Evolutionary conservation across 768 basidiomycete genomes (phyloP), one percentile per base, ranked within the genome.

Genomic region (Lepiota venenata): DNA sequence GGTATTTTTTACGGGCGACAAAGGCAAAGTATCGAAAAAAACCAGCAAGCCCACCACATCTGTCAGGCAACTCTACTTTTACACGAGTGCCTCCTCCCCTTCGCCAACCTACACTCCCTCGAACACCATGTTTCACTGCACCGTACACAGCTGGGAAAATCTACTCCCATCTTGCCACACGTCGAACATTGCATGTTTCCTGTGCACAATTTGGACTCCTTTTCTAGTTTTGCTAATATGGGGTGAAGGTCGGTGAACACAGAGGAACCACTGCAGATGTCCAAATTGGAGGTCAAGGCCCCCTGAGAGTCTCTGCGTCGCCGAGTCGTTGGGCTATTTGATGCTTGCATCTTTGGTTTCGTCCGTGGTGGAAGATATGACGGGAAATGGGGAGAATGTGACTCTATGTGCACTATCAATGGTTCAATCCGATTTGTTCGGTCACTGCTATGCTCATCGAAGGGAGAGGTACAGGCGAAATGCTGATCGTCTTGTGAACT

Each of bases 91-190:
- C 70, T 71, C 57, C 71, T 73, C 21, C 71, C 75, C 15, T 71
- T 73, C 35, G 67, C 63, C 42, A 82, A 54, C 52, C 81, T 69
- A 59, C 81, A 83, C 41, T 74, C 69, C 37, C 82, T 71, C 22
- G 81, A 82, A 58, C 81, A 83, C 81, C 81, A 83, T 65, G 68
- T 74, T n/a, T 73, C 72, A 18, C 68, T 63, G 55, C 82, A 83
- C 39, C 74, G 73, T 6, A 75, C 69, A 60, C 81, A 83, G 9
- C 71, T 70, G 3, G 81, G 82, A 60, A 72, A 83, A 56, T 78
- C 75, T 8, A 67, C 60, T 0, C 82, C 81, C 2, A 54, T 43
- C 63, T 74, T 80, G 32, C 63, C 65, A 61, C 81, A 83, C 0
- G 76, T 68, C 16, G 74, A 73, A 47, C 81, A 83, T 29, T 50